Conservation (phyloP, 805 yeast genomes). For the Lachancea nothofagi region DNA sequence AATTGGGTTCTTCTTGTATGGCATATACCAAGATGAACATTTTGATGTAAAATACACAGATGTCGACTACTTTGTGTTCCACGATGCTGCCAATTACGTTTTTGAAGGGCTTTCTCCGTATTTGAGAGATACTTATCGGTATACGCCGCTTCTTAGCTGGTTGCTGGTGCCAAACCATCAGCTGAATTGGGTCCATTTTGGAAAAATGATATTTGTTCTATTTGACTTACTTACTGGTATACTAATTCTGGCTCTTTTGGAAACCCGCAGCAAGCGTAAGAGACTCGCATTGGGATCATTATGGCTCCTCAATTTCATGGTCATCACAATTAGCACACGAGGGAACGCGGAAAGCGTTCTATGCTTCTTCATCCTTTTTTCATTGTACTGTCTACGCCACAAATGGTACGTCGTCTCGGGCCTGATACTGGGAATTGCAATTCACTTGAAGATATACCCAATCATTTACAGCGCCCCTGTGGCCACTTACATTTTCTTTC, state of each 20-base stretch:
- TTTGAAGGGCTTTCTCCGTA: conserved; percentile 64
- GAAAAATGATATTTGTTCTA: conserved; percentile 69
- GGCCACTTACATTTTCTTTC: conserved; percentile 36
- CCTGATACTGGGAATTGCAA: conserved; percentile 61
- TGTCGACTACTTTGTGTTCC: conserved; percentile 87
- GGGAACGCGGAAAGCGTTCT: conserved; percentile 91
- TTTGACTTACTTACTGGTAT: conserved; percentile 81
- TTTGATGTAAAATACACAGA: conserved; percentile 87
- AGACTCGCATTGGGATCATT: conserved; percentile 47
- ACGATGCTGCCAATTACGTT: conserved; percentile 82
- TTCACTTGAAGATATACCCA: conserved; percentile 91
- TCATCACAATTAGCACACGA: conserved; percentile 82
- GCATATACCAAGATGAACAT: conserved; percentile 77
- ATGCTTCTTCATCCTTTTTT: conserved; percentile 65
- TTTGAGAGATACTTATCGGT: conserved; percentile 79
- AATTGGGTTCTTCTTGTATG: conserved; percentile 63
- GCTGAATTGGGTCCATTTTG: conserved; percentile 53
- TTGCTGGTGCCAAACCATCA: conserved; percentile 61
- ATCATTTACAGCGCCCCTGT: conserved; percentile 74
- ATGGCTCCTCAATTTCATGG: conserved; percentile 95
- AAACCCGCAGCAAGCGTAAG: conserved; percentile 21
- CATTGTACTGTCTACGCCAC: conserved; percentile 43
- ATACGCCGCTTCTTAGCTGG: conserved; percentile 90
- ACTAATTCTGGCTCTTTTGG: conserved; percentile 43
- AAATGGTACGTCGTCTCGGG: conserved; percentile 36